These are phyloP conservation scores for Fusarium poae DNA, from an alignment of 2,329 filamentous ascomycete genomes.

Conservation along the genomic window DNA sequence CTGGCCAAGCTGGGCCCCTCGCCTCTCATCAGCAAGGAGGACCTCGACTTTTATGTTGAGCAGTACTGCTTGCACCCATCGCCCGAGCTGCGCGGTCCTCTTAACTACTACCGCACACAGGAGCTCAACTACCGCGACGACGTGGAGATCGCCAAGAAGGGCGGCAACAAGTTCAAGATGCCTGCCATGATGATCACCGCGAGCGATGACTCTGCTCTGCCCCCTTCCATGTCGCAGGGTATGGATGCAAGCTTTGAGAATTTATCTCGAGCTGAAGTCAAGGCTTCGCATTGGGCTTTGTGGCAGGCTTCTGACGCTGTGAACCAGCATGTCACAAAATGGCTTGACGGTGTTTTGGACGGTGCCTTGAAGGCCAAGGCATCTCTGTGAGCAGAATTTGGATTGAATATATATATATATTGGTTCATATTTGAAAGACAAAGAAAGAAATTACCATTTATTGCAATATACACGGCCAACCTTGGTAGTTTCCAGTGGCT, in stretches of 20 bases:
- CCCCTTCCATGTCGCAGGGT: constrained; percentile 74
- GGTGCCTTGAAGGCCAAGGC: constrained; percentile 51
- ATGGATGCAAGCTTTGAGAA: constrained; percentile 78
- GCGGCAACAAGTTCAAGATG: constrained; percentile 63
- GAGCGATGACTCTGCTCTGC: constrained; percentile 77
- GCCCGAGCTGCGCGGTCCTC: constrained; percentile 78
- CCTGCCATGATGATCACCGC: constrained; percentile 83
- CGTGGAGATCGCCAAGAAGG: constrained; percentile 68
- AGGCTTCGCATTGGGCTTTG: constrained; percentile 85
- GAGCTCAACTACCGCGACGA: constrained; percentile 85
- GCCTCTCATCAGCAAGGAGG: constrained; percentile 73
- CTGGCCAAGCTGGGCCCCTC: constrained; percentile 69
- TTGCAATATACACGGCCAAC: not conserved
- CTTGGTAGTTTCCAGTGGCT: not conserved
- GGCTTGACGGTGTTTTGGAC: constrained; percentile 67
- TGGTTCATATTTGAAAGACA: not conserved
- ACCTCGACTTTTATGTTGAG: constrained; percentile 81
- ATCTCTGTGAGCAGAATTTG: constrained; percentile 38
- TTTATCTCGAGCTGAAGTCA: constrained; percentile 74
- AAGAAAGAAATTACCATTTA: not conserved
- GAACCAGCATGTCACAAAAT: constrained; percentile 76
- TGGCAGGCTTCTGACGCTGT: constrained; percentile 78
- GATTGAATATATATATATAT: not conserved
- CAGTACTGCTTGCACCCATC: constrained; percentile 72
- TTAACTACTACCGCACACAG: constrained; percentile 89